A percentile compares a stretch with the other conserved stretches of the same genome.
Evolutionary conservation across 1,284 basidiomycete genomes (phyloP).

Genomic region (Phellinidium pouzarii): DNA sequence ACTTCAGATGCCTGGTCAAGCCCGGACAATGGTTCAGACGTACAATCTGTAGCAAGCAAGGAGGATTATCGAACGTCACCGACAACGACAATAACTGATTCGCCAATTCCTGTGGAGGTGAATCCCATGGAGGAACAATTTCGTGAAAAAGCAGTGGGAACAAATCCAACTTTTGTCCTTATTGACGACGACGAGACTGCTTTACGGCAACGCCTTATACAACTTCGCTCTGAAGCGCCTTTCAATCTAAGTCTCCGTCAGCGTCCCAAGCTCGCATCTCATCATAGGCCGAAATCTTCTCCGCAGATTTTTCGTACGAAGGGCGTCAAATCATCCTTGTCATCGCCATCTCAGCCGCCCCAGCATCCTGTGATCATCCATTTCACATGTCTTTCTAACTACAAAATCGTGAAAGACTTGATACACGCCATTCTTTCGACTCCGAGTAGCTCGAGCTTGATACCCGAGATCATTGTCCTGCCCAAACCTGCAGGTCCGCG

Average conservation of each 20-base stretch:
- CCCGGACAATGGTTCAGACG: constrained; percentile 16
- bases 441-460: constrained; percentile 30
- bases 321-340: constrained; percentile 29
- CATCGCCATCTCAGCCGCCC: constrained; percentile 25
- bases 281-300: constrained; percentile 71
- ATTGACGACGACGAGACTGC: constrained; percentile 85
- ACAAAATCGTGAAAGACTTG: constrained; percentile 81
- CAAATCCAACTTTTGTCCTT: constrained; percentile 57
- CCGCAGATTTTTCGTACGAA: constrained; percentile 61
- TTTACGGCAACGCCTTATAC: constrained; percentile 63
- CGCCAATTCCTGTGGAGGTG: constrained; percentile 10
- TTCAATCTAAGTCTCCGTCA: constrained; percentile 45
- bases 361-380: constrained; percentile 66
- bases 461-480: constrained; percentile 87
- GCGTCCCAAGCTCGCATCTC: constrained; percentile 64
- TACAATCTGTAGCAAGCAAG: constrained; percentile 17
- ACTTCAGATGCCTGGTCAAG: constrained; percentile 36
- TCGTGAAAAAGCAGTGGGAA: neutral
- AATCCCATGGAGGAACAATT: constrained; percentile 14
- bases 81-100: constrained; percentile 17
- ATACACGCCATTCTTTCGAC: constrained; percentile 60
- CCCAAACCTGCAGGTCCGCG: constrained; percentile 93
- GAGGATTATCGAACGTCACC: constrained; percentile 13
- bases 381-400: constrained; percentile 86
- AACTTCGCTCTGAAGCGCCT: constrained; percentile 51